Evolutionary conservation across 352 stramenopile genomes (phyloP).

Genomic region (Lagenidium giganteum): DNA sequence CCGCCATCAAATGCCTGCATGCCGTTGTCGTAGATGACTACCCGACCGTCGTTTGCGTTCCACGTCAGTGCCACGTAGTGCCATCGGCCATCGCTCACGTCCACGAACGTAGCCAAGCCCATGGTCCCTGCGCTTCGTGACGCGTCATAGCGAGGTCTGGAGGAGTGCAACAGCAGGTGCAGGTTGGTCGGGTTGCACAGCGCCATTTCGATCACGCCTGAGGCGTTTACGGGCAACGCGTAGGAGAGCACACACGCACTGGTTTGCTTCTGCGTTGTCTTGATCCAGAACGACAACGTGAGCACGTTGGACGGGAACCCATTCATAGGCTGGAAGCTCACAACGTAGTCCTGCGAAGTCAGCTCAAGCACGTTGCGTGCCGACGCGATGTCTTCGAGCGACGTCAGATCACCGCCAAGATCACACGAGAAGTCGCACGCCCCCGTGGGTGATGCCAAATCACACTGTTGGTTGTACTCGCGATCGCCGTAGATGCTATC

Average conservation of each 20-base stretch:
- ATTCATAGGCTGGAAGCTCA: constrained; percentile 22
- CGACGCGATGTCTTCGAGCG: constrained; percentile 5
- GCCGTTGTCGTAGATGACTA: constrained; percentile 57
- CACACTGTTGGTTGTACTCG: constrained; percentile 67
- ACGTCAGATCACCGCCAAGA: constrained; percentile 27
- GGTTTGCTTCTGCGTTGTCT: constrained; percentile 24
- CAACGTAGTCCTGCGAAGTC: constrained; percentile 29
- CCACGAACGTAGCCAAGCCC: constrained; percentile 45
- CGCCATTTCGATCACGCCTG: constrained; percentile 25
- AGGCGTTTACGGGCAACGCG: constrained; percentile 2
- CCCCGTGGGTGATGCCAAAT: constrained; percentile 45
- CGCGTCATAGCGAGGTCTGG: too few relatives aligned
- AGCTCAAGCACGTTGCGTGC: constrained; percentile 34
- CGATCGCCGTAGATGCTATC: constrained; percentile 49
- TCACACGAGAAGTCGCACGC: constrained; percentile 49
- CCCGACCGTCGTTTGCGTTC: constrained; percentile 45
- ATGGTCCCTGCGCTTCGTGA: too few relatives aligned
- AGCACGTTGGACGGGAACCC: constrained; percentile 45
- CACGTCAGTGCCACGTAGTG: constrained; percentile 61
- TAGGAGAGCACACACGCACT: constrained; percentile 50
- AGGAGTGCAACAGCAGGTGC: constrained; percentile 44
- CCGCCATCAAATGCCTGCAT: constrained; percentile 67
- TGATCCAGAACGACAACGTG: constrained; percentile 61
- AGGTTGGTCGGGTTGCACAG: constrained; percentile 62
- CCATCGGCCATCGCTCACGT: constrained; percentile 62